A percentile compares a stretch with the other conserved stretches of the same genome.
Evolutionary conservation across 108 stramenopile species (phyloP).

Genomic region (Conticribra guillardii): DNA sequence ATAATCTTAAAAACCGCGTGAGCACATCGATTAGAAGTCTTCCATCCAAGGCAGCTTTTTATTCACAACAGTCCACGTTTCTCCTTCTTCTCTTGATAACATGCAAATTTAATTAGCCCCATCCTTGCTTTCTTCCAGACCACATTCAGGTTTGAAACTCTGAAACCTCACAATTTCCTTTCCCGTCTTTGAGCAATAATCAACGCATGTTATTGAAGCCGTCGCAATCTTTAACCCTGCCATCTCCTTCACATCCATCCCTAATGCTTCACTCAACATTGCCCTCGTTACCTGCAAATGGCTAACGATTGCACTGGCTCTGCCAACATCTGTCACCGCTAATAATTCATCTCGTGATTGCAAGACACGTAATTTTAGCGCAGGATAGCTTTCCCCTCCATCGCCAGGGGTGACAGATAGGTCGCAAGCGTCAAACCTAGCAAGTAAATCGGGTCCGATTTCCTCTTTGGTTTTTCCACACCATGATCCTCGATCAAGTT

Average conservation of each 20-base stretch:
- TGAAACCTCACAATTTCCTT: slow-evolving; percentile 76
- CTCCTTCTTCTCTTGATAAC: neutral
- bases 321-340: slow-evolving; percentile 55
- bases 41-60: neutral
- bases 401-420: slow-evolving; percentile 79
- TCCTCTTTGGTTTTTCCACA: slow-evolving; percentile 73
- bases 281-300: slow-evolving; percentile 90
- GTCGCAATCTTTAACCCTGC: slow-evolving; percentile 74
- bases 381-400: slow-evolving; percentile 81
- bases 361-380: slow-evolving; percentile 72
- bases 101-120: slow-evolving; percentile 69
- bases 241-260: slow-evolving; percentile 73
- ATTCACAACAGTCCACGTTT: neutral
- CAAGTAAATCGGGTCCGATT: slow-evolving; percentile 74
- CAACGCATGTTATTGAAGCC: slow-evolving; percentile 84
- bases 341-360: slow-evolving; percentile 68
- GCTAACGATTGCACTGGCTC: slow-evolving; percentile 74
- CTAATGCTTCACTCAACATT: slow-evolving; percentile 79
- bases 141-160: slow-evolving; percentile 86
- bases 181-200: slow-evolving; percentile 62
- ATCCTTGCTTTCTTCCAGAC: slow-evolving; percentile 67
- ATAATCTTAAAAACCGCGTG: too few species aligned
- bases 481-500: slow-evolving; percentile 81
- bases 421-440: slow-evolving; percentile 84
- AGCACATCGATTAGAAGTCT: too few species aligned